Conservation (phyloP, 805 yeast genomes). For the Hanseniaspora opuntiae region DNA sequence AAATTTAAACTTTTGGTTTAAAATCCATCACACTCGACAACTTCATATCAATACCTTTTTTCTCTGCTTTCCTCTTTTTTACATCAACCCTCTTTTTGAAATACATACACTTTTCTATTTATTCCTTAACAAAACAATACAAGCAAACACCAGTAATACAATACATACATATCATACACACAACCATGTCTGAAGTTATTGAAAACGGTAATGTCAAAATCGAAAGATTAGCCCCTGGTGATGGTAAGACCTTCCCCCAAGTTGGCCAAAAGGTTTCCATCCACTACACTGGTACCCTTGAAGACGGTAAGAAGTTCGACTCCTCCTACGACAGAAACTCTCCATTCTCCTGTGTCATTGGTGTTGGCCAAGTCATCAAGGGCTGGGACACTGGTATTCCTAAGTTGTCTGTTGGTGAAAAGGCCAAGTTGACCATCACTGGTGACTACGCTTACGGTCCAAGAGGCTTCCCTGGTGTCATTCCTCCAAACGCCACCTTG, state of each 20-base stretch:
- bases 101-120: no score
- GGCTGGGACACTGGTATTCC: conserved; percentile 97
- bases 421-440: conserved; percentile 83
- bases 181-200: conserved; percentile 25
- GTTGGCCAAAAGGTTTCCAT: conserved; percentile 80
- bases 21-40: no score
- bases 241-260: conserved; percentile 76
- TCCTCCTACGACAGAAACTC: conserved; percentile 89
- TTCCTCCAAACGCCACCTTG: conserved; percentile 92
- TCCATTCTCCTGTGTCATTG: conserved; percentile 87
- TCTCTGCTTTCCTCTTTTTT: no score
- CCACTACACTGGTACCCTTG: conserved; percentile 91
- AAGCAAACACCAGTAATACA: not conserved
- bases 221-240: conserved; percentile 41
- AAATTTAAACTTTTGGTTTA: not conserved
- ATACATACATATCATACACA: not conserved
- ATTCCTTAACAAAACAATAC: not conserved
- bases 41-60: no score
- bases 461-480: conserved; percentile 91
- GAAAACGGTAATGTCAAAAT: conserved; percentile 28
- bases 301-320: conserved; percentile 91
- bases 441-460: conserved; percentile 87
- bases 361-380: conserved; percentile 90
- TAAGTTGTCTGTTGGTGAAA: conserved; percentile 80
- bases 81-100: no score